Evolutionary conservation across 2,329 filamentous ascomycete genomes (phyloP).

Genomic region (Orbilia blumenaviensis): DNA sequence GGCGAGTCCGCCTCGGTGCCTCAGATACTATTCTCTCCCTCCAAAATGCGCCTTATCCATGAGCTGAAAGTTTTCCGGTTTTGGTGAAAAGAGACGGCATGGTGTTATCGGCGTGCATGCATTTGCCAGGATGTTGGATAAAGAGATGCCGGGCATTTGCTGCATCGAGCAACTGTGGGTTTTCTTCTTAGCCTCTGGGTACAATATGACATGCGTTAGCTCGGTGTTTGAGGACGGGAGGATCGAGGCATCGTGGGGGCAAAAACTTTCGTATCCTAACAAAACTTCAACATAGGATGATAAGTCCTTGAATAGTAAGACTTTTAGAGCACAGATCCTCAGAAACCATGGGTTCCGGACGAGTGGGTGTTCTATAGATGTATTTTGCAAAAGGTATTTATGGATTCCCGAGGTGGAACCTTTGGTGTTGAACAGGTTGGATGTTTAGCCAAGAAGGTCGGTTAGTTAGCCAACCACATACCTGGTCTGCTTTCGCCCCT

Average conservation of each 20-base stretch:
- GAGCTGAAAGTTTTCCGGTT: constrained; percentile 39
- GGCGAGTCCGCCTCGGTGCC: constrained; percentile 15
- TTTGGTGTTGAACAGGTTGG: constrained; percentile 49
- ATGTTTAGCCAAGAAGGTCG: constrained; percentile 44
- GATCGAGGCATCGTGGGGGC: not conserved
- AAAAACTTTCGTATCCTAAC: constrained; percentile 10
- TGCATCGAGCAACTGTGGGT: constrained; percentile 33
- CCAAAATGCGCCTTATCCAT: not conserved
- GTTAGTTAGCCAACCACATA: constrained; percentile 46
- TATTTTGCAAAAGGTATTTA: constrained; percentile 3
- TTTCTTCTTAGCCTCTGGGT: not conserved
- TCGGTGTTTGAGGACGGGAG: not conserved
- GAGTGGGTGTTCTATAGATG: constrained; percentile 18
- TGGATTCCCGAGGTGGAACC: constrained; percentile 12
- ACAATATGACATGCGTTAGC: constrained; percentile 8
- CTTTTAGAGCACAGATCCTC: not conserved
- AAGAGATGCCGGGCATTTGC: constrained; percentile 29
- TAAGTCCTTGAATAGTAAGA: not conserved
- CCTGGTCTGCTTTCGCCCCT: constrained; percentile 16
- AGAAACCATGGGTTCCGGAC: constrained; percentile 8
- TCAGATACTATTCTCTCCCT: not conserved
- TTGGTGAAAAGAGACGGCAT: constrained; percentile 34
- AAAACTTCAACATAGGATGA: not conserved
- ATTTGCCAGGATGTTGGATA: constrained; percentile 52
- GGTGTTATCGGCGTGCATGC: constrained; percentile 53